Conservation (phyloP, 2,329 filamentous ascomycete species). For the Huntiella decipiens region DNA sequence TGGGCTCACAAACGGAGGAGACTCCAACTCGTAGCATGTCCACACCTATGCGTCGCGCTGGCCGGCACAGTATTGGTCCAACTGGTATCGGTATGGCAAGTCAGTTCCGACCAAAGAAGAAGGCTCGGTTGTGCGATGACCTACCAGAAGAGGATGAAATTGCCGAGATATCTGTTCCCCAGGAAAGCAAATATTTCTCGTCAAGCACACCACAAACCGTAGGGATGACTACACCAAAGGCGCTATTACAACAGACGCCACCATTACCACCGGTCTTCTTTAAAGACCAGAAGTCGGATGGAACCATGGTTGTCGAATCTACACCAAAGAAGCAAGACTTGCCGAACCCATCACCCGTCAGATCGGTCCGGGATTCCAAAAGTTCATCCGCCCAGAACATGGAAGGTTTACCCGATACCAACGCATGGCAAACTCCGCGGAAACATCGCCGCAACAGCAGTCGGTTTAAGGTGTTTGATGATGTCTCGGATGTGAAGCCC, state of each 20-base stretch:
- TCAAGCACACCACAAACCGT: conserved; percentile 12
- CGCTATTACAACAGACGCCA: background rate
- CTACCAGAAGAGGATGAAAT: conserved; percentile 16
- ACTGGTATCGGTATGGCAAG: conserved; percentile 3
- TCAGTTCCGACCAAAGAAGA: conserved; percentile 30
- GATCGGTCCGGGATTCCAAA: background rate
- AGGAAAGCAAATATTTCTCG: conserved; percentile 36
- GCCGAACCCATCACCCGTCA: background rate
- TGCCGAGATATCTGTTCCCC: conserved; percentile 14
- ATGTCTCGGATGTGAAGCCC: conserved; percentile 13
- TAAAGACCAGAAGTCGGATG: background rate
- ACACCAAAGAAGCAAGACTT: conserved; percentile 10
- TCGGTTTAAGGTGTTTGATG: conserved; percentile 26
- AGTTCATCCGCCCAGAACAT: conserved; percentile 30
- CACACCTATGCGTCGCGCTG: background rate
- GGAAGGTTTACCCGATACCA: conserved; percentile 30
- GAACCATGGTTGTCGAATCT: conserved; percentile 9
- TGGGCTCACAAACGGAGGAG: background rate
- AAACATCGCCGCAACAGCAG: conserved; percentile 18
- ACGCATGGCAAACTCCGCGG: conserved; percentile 24
- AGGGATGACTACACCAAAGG: background rate
- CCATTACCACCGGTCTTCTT: background rate
- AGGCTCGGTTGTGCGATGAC: conserved; percentile 33
- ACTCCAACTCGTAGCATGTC: conserved; percentile 11
- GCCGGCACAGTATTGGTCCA: conserved; percentile 14